Conservation (phyloP, 768 basidiomycete genomes). For the Panaeolus cyanescens region DNA sequence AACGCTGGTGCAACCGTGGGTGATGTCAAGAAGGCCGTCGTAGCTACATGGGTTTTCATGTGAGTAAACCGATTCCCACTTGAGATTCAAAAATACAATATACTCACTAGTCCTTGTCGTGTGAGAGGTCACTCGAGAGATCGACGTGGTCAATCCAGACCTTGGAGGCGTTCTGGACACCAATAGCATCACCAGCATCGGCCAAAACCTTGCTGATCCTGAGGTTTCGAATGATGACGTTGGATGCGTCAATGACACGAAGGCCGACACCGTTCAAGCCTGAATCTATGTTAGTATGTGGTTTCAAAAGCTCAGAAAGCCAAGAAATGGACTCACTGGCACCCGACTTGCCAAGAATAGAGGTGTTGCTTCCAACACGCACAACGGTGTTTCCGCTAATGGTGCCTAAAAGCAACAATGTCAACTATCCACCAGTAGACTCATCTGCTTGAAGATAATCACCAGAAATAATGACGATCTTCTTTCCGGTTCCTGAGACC, state of each 20-base stretch:
- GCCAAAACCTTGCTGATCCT: conserved; percentile 50
- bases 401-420: too few relatives aligned
- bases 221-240: too few relatives aligned
- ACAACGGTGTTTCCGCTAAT: conserved; percentile 44
- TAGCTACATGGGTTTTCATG: conserved; percentile 33
- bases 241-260: conserved; percentile 40
- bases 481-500: conserved; percentile 39
- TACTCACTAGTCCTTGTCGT: conserved; percentile 38
- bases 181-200: conserved; percentile 43
- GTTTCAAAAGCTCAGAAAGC: too few relatives aligned
- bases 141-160: conserved; percentile 44
- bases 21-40: conserved; percentile 42
- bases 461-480: conserved; percentile 47
- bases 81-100: background rate
- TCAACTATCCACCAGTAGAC: conserved; percentile 15
- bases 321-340: conserved; percentile 31
- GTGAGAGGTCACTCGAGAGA: conserved; percentile 39
- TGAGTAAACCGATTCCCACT: too few relatives aligned
- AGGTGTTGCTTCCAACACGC: too few relatives aligned
- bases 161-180: too few relatives aligned
- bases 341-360: conserved; percentile 39
- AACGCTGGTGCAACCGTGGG: conserved; percentile 40
- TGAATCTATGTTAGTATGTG: too few relatives aligned
- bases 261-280: conserved; percentile 46
- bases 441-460: conserved; percentile 4